Evolutionary conservation across 78 protist genomes (phyloP).

Genomic region (Capsaspora owczarzaki): DNA sequence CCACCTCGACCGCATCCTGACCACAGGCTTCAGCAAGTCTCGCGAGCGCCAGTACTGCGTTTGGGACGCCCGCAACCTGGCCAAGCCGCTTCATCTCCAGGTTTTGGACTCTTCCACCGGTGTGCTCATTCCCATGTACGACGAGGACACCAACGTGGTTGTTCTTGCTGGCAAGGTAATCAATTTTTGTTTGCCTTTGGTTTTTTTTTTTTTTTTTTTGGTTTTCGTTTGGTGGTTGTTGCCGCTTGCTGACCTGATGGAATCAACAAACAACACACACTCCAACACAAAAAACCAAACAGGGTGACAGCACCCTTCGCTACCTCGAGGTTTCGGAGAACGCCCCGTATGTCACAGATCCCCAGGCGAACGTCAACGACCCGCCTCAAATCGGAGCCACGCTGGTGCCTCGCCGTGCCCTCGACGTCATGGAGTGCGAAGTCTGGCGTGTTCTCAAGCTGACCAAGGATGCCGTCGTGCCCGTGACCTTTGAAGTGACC

Average conservation of each 20-base stretch:
- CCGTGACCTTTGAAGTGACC: conserved; percentile 28
- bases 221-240: neutral
- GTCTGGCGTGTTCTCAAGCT: conserved; percentile 11
- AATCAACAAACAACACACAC: too few species aligned
- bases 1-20: neutral
- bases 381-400: neutral
- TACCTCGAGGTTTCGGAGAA: conserved; percentile 16
- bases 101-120: neutral
- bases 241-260: conserved; percentile 21
- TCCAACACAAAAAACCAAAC: too few species aligned
- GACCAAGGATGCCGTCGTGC: neutral
- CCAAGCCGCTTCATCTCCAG: conserved; percentile 1
- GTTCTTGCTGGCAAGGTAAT: neutral
- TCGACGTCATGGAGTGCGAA: conserved; percentile 29
- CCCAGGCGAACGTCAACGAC: neutral
- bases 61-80: conserved; percentile 21
- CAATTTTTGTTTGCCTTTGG: neutral
- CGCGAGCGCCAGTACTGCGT: conserved; percentile 29
- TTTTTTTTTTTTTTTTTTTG: neutral
- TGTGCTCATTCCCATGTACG: conserved; percentile 23
- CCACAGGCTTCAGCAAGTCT: conserved; percentile 22
- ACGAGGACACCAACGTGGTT: conserved; percentile 31
- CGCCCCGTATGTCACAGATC: neutral
- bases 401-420: conserved; percentile 23
- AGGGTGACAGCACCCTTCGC: conserved; percentile 37